Percentiles rank a stretch among this genome's conserved stretches.
These are phyloP conservation scores for Cryptococcus depauperatus DNA, from an alignment of 1,284 basidiomycete genomes.

Conservation along the genomic window DNA sequence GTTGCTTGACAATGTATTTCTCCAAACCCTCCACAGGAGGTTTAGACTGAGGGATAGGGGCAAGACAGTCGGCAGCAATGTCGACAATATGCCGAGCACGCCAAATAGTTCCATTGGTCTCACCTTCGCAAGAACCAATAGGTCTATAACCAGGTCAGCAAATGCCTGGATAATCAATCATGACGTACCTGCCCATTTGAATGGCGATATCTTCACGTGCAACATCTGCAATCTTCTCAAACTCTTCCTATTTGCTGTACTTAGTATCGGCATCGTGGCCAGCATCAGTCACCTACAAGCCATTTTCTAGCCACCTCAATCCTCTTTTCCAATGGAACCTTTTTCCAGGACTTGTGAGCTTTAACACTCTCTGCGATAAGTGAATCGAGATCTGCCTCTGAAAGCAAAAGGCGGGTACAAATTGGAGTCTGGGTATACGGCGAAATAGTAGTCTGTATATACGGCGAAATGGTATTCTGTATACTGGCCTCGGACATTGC, in stretches of 20 bases:
- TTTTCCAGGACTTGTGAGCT: conserved; percentile 67
- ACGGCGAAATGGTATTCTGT: no score
- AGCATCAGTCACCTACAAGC: conserved; percentile 50
- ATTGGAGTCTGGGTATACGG: conserved; percentile 48
- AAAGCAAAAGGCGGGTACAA: conserved; percentile 44
- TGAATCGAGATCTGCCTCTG: conserved; percentile 52
- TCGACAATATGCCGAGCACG: conserved; percentile 76
- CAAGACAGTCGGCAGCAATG: conserved; percentile 67
- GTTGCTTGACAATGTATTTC: conserved; percentile 70
- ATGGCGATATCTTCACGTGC: conserved; percentile 66
- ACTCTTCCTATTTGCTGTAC: conserved; percentile 55
- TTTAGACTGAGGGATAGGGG: conserved; percentile 64
- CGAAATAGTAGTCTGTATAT: conserved; percentile 49
- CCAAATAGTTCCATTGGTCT: conserved; percentile 71
- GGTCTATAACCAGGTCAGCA: conserved; percentile 52
- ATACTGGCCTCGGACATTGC: no score
- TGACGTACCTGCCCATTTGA: conserved; percentile 66
- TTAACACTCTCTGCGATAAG: conserved; percentile 54
- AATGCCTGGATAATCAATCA: not conserved
- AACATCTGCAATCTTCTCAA: conserved; percentile 60
- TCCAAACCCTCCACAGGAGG: conserved; percentile 74
- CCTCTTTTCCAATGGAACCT: conserved; percentile 60
- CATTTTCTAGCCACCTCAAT: conserved; percentile 67
- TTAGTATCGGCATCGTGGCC: not conserved
- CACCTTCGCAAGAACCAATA: conserved; percentile 64